phyloP scores from a whole-genome alignment of 2,329 filamentous ascomycete species.

The Aureobasidium zeae region DNA sequence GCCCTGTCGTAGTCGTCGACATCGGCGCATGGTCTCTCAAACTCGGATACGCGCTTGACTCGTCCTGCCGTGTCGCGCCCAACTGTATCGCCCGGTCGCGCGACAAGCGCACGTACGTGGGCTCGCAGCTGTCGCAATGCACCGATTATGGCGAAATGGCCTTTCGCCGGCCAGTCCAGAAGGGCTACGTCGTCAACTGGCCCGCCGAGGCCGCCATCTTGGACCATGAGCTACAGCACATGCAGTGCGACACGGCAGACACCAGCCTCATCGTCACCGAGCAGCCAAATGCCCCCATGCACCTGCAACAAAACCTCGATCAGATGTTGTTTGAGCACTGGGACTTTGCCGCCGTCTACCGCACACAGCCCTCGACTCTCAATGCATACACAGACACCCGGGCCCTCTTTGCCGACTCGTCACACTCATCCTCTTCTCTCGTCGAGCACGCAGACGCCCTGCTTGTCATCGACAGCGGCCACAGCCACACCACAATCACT shows the following conservation, averaged over 20 bases:
- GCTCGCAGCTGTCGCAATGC: conserved; percentile 66
- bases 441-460: conserved; percentile 50
- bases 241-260: conserved; percentile 61
- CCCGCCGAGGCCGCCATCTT: conserved; percentile 92
- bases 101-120: conserved; percentile 69
- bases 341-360: conserved; percentile 77
- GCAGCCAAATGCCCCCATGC: conserved; percentile 70
- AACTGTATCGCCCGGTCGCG: conserved; percentile 79
- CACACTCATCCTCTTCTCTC: conserved; percentile 18
- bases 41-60: conserved; percentile 67
- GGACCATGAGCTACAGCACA: conserved; percentile 64
- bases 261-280: conserved; percentile 82
- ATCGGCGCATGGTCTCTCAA: conserved; percentile 91
- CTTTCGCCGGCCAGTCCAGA: conserved; percentile 84
- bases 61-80: conserved; percentile 58
- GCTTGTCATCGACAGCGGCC: conserved; percentile 84
- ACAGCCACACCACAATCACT: conserved; percentile 85
- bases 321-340: conserved; percentile 98
- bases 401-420: conserved; percentile 51
- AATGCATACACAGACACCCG: conserved; percentile 77
- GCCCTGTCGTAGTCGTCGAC: conserved; percentile 70
- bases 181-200: conserved; percentile 93
- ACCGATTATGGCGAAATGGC: conserved; percentile 81
- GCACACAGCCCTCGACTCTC: conserved; percentile 61
- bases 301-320: conserved; percentile 80